These are phyloP conservation scores for Lactarius sanguifluus DNA, from an alignment of 768 basidiomycete genomes.

Conservation along the genomic window DNA sequence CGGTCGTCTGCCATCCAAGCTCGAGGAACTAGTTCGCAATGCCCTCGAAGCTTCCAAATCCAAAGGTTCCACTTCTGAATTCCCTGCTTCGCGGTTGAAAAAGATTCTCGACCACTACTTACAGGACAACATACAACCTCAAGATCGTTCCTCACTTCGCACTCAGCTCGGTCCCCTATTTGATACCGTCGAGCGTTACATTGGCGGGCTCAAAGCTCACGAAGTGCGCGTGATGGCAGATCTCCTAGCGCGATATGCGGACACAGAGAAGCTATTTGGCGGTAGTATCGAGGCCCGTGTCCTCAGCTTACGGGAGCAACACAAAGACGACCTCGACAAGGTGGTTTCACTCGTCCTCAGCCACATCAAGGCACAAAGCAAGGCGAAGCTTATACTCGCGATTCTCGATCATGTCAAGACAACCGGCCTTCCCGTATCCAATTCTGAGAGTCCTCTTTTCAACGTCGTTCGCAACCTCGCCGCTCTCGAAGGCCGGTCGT, in stretches of 20 bases:
- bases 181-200: slow-evolving; percentile 77
- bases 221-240: slow-evolving; percentile 76
- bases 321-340: slow-evolving; percentile 90
- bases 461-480: slow-evolving; percentile 80
- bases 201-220: slow-evolving; percentile 81
- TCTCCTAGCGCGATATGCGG: slow-evolving; percentile 75
- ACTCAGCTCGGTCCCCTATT: slow-evolving; percentile 66
- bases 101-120: slow-evolving; percentile 85
- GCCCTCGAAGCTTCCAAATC: slow-evolving; percentile 73
- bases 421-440: slow-evolving; percentile 71
- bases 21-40: slow-evolving; percentile 82
- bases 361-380: slow-evolving; percentile 93
- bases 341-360: slow-evolving; percentile 86
- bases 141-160: slow-evolving; percentile 80
- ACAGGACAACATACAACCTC: slow-evolving; percentile 73
- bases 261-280: slow-evolving; percentile 90
- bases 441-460: slow-evolving; percentile 70
- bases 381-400: slow-evolving; percentile 82
- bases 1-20: slow-evolving; percentile 88
- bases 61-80: slow-evolving; percentile 76
- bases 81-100: slow-evolving; percentile 85
- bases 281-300: slow-evolving; percentile 94
- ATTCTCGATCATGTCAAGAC: slow-evolving; percentile 90
- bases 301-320: slow-evolving; percentile 82
- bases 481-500: slow-evolving; percentile 86